Evolutionary conservation across 257 asterid species (phyloP).

Genomic region (Solanum neorickii): DNA sequence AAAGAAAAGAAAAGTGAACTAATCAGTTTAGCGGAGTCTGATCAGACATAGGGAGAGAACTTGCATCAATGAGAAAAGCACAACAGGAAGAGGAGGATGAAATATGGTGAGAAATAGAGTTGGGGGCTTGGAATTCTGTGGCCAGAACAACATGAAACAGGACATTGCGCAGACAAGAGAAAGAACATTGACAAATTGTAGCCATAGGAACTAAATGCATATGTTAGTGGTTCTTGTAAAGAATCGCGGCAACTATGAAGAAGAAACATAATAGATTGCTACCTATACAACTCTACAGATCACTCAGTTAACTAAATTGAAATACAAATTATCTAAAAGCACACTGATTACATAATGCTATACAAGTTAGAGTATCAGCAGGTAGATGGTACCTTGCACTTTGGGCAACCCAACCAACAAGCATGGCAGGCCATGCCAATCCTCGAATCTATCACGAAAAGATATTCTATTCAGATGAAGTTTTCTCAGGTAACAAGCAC

Average conservation of each 20-base stretch:
- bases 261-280: neutral
- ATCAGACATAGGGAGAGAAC: neutral
- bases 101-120: neutral
- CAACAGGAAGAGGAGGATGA: neutral
- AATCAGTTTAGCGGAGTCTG: neutral
- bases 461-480: slow-evolving; percentile 4
- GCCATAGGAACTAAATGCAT: neutral
- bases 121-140: neutral
- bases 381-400: slow-evolving; percentile 62
- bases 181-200: neutral
- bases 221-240: neutral
- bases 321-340: neutral
- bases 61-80: neutral
- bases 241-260: neutral
- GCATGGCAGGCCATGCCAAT: slow-evolving; percentile 93
- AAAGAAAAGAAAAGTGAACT: neutral
- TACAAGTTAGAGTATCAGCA: neutral
- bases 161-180: neutral
- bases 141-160: neutral
- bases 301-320: neutral
- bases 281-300: neutral
- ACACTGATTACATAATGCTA: neutral
- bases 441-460: slow-evolving; percentile 67
- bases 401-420: slow-evolving; percentile 98
- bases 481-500: neutral